phyloP scores from a whole-genome alignment of 2,329 filamentous ascomycete genomes.

The Fusarium sp. region DNA sequence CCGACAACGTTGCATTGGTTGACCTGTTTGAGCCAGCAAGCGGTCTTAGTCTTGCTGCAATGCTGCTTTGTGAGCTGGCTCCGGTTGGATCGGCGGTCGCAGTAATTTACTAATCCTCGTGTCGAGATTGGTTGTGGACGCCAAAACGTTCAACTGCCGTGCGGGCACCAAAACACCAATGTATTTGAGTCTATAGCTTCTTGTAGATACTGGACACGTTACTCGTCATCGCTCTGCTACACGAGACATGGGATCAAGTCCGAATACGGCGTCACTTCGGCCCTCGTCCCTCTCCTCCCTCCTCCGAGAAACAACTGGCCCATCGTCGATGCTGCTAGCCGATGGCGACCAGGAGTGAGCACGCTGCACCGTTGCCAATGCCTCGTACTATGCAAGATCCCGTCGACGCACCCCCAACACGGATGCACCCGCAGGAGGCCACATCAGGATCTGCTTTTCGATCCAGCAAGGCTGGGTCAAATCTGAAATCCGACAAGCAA shows the following conservation, averaged over 20 bases:
- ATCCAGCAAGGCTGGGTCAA: constrained; percentile 13
- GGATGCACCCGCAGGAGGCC: constrained; percentile 26
- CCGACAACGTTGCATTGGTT: constrained; percentile 12
- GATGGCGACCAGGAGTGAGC: constrained; percentile 11
- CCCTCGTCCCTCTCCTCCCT: constrained; percentile 10
- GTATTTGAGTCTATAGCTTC: constrained; percentile 7
- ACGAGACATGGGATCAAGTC: constrained; percentile 23
- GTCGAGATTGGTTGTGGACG: not conserved
- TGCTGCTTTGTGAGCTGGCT: not conserved
- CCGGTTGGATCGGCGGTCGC: constrained; percentile 8
- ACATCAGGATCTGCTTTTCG: constrained; percentile 24
- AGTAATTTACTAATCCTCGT: not conserved
- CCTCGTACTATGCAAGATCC: constrained; percentile 38
- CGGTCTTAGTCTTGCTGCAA: not conserved
- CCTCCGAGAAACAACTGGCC: constrained; percentile 21
- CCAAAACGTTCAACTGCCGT: not conserved
- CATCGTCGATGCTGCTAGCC: constrained; percentile 23
- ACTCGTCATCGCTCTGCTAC: constrained; percentile 25
- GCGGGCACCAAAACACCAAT: not conserved
- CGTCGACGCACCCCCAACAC: constrained; percentile 35
- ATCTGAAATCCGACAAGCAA: constrained; percentile 2
- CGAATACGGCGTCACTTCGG: constrained; percentile 39
- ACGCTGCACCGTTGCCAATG: constrained; percentile 19
- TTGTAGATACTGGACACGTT: constrained; percentile 17
- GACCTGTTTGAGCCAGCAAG: constrained; percentile 1